These are phyloP conservation scores for Dictyophora rubrovolvata DNA, from an alignment of 768 basidiomycete genomes.

Conservation along the genomic window DNA sequence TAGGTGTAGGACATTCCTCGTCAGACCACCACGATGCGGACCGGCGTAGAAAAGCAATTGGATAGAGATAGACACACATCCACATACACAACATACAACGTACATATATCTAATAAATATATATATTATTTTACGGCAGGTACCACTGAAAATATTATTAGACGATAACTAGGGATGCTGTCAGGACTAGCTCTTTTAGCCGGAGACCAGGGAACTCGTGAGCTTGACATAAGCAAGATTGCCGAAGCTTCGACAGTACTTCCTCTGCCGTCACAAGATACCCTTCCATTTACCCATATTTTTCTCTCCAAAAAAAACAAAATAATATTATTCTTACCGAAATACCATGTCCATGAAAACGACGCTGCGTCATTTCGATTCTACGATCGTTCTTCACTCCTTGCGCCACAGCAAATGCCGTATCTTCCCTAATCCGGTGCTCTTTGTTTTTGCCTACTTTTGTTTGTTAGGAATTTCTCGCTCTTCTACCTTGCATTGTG, in stretches of 20 bases:
- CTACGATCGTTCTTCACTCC: not conserved
- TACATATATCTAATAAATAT: not conserved
- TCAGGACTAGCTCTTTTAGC: not conserved
- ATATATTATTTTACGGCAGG: not conserved
- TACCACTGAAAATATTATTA: not conserved
- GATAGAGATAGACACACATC: constrained; percentile 1
- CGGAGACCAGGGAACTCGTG: not conserved
- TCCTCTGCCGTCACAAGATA: not conserved
- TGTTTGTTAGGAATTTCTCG: not conserved
- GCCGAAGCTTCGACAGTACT: not conserved
- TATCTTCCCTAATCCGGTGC: not conserved
- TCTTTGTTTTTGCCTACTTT: not conserved
- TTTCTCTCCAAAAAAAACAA: not conserved
- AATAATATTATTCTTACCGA: not conserved
- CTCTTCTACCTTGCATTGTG: not conserved
- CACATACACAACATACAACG: too few species aligned
- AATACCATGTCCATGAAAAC: not conserved
- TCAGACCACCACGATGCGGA: constrained; percentile 8
- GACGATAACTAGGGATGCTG: not conserved
- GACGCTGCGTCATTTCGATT: not conserved
- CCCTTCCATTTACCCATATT: not conserved
- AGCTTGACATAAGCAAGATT: not conserved
- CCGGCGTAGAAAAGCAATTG: constrained; percentile 10
- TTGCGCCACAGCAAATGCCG: not conserved
- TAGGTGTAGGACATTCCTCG: not conserved